A percentile compares a stretch with the other conserved stretches of the same genome.
phyloP scores from a whole-genome alignment of 331 rosid species.

The Dryas integrifolia region DNA sequence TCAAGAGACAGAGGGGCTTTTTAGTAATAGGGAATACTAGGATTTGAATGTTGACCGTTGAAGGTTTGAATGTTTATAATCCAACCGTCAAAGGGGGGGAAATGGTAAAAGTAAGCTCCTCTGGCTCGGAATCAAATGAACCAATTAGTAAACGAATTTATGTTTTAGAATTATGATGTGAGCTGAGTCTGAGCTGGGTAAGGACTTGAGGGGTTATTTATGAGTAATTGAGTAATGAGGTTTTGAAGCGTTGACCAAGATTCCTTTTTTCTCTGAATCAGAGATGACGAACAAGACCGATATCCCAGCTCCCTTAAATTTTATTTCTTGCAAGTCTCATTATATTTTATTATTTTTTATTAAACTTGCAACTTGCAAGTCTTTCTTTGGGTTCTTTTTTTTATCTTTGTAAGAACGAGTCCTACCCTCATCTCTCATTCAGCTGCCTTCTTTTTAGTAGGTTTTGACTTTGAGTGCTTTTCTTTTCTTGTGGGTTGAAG shows the following conservation, averaged over 20 bases:
- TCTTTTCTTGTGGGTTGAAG: background rate
- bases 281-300: background rate
- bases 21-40: background rate
- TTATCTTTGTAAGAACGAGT: conserved; percentile 6
- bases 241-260: conserved; percentile 12
- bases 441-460: background rate
- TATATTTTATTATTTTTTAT: background rate
- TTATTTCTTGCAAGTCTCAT: too few relatives aligned
- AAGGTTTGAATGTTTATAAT: conserved; percentile 28
- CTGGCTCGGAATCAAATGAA: background rate
- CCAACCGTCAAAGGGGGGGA: conserved; percentile 44
- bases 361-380: too few relatives aligned
- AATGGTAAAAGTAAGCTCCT: conserved; percentile 29
- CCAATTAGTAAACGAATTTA: background rate
- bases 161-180: background rate
- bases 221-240: conserved; percentile 4
- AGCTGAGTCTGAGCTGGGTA: background rate
- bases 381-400: background rate
- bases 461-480: conserved; percentile 2
- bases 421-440: background rate
- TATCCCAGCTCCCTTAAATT: too few relatives aligned
- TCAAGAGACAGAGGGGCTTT: background rate
- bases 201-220: background rate
- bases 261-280: background rate
- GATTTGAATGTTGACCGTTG: conserved; percentile 71